Conservation (phyloP, 2,329 filamentous ascomycete species). For the Penicillium sp. region DNA sequence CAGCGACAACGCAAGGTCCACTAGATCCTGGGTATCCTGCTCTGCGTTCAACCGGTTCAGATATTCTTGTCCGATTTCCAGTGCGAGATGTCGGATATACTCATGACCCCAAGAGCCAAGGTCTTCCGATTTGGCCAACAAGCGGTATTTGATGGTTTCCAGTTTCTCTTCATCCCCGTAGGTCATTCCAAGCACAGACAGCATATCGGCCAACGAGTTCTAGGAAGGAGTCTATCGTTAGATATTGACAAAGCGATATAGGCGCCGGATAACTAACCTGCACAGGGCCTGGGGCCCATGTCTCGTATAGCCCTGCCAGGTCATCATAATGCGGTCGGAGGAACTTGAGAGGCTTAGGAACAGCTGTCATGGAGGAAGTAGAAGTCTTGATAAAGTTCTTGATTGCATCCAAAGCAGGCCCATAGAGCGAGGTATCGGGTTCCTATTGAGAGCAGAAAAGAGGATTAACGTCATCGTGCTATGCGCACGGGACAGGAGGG, state of each 20-base stretch:
- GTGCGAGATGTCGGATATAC: conserved; percentile 87
- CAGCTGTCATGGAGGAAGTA: conserved; percentile 97
- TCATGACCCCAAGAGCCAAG: conserved; percentile 97
- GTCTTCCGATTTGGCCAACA: conserved; percentile 81
- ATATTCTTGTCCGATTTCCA: conserved; percentile 94
- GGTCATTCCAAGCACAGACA: conserved; percentile 97
- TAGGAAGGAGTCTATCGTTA: conserved; percentile 23
- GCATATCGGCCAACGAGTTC: conserved; percentile 77
- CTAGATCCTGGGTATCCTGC: conserved; percentile 71
- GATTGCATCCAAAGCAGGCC: conserved; percentile 86
- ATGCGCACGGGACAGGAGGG: conserved; percentile 1
- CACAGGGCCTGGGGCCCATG: conserved; percentile 74
- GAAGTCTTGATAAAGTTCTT: conserved; percentile 98
- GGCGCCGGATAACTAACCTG: conserved; percentile 51
- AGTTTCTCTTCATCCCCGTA: conserved; percentile 93
- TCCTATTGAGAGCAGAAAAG: conserved; percentile 50
- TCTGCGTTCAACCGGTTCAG: conserved; percentile 78
- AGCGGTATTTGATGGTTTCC: conserved; percentile 90
- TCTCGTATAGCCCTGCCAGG: conserved; percentile 76
- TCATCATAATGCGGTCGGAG: conserved; percentile 91
- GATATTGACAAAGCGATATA: neutral
- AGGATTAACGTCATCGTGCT: conserved; percentile 24
- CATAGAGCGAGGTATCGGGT: conserved; percentile 76
- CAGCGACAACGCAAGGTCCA: conserved; percentile 71
- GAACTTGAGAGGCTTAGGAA: conserved; percentile 97